Conservation (phyloP, 306 rosid species). For the Malus sieversii region DNA sequence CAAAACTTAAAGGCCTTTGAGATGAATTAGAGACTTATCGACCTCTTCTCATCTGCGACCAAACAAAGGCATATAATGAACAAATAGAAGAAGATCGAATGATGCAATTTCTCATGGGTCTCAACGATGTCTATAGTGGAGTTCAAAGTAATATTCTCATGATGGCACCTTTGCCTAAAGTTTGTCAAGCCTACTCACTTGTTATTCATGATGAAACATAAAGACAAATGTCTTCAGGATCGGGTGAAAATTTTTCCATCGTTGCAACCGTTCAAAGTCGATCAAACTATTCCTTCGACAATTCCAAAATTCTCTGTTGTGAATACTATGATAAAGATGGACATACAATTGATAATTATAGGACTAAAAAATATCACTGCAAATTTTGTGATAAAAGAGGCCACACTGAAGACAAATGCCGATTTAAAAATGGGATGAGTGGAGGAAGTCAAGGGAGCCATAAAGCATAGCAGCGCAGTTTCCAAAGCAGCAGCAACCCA, state of each 20-base stretch:
- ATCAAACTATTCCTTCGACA: background rate
- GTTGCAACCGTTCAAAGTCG: background rate
- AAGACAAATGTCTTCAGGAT: background rate
- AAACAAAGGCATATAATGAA: background rate
- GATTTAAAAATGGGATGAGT: too few relatives aligned
- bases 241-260: background rate
- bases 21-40: too few relatives aligned
- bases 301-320: background rate
- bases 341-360: too few relatives aligned
- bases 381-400: too few relatives aligned
- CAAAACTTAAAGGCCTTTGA: too few relatives aligned
- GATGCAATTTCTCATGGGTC: conserved; percentile 33
- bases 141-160: conserved; percentile 2
- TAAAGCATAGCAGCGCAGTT: too few relatives aligned
- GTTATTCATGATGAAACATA: background rate
- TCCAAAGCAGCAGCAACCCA: too few relatives aligned
- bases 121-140: conserved; percentile 11
- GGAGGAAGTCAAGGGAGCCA: too few relatives aligned
- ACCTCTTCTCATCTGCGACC: too few relatives aligned
- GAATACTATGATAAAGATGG: too few relatives aligned
- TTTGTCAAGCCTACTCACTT: background rate
- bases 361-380: too few relatives aligned
- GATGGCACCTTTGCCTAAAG: conserved; percentile 6
- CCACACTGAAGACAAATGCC: too few relatives aligned
- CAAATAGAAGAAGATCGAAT: conserved; percentile 6